These are phyloP conservation scores for Lyophyllum atratum DNA, from an alignment of 768 basidiomycete genomes.

Conservation along the genomic window DNA sequence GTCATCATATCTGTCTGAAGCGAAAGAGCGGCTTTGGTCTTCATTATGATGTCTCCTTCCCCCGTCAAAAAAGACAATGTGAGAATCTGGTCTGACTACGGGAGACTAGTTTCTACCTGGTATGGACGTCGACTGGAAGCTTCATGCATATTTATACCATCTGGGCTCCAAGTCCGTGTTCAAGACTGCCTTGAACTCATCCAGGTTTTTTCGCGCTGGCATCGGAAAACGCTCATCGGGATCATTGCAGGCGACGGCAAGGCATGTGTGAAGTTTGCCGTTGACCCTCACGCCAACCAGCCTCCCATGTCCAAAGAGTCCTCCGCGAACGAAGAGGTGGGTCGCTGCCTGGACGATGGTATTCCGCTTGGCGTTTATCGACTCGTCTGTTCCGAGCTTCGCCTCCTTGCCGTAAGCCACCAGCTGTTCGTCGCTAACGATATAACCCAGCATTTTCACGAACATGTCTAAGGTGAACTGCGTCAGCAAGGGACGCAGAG, in stretches of 20 bases:
- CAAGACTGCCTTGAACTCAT: not conserved
- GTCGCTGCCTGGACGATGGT: not conserved
- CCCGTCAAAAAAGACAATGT: too few species aligned
- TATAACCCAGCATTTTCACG: not conserved
- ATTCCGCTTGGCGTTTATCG: not conserved
- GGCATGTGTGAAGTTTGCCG: not conserved
- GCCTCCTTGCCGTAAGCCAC: not conserved
- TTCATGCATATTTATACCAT: slow-evolving; percentile 10
- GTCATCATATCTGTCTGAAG: too few species aligned
- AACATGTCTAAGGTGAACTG: not conserved
- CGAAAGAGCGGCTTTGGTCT: too few species aligned
- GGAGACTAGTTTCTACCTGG: too few species aligned
- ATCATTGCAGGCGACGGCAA: not conserved
- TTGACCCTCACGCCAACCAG: not conserved
- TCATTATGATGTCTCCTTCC: too few species aligned
- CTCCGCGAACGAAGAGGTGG: not conserved
- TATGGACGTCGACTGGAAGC: too few species aligned
- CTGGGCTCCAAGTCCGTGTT: not conserved
- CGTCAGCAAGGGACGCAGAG: not conserved
- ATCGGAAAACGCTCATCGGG: not conserved
- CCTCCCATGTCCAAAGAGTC: not conserved
- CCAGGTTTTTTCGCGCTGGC: not conserved
- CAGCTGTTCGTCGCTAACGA: not conserved
- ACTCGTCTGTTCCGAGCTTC: not conserved
- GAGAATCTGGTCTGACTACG: too few species aligned